Evolutionary conservation across 2,329 filamentous ascomycete species (phyloP).

Genomic region (Calonectria pseudoreteaudii): DNA sequence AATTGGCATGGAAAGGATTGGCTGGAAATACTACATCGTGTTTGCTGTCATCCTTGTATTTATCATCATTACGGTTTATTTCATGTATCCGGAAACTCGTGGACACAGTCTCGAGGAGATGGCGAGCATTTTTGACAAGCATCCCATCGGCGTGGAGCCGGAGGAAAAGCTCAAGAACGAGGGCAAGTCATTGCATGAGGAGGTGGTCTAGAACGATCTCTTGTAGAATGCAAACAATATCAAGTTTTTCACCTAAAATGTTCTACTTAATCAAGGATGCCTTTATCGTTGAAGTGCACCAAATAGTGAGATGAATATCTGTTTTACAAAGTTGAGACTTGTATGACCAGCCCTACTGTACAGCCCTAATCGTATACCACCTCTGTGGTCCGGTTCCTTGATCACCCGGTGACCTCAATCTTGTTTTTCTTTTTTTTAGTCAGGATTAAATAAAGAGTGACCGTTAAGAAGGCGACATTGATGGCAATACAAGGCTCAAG

Average conservation of each 20-base stretch:
- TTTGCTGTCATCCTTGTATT: conserved; percentile 24
- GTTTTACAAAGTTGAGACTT: too few relatives aligned
- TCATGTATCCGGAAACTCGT: conserved; percentile 32
- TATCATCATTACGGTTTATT: conserved; percentile 21
- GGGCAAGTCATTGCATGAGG: not conserved
- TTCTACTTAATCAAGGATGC: too few relatives aligned
- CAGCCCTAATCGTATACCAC: too few relatives aligned
- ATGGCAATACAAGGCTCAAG: too few relatives aligned
- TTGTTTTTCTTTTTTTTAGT: too few relatives aligned
- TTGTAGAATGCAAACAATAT: not conserved
- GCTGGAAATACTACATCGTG: conserved; percentile 33
- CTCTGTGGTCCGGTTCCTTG: too few relatives aligned
- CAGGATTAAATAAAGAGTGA: too few relatives aligned
- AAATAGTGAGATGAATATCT: too few relatives aligned
- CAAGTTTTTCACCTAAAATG: not conserved
- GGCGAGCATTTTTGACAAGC: conserved; percentile 28
- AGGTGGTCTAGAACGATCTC: not conserved
- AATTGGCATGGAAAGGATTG: conserved; percentile 23
- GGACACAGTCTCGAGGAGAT: conserved; percentile 32
- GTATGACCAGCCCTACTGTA: too few relatives aligned
- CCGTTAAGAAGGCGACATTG: too few relatives aligned
- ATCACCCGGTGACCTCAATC: too few relatives aligned
- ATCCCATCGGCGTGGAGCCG: not conserved
- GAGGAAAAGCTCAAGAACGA: not conserved
- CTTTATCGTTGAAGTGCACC: too few relatives aligned